Percentiles rank a stretch among this genome's conserved stretches.
Conservation (phyloP, 1,139 yeast species). For the Protomyces gravidus region DNA sequence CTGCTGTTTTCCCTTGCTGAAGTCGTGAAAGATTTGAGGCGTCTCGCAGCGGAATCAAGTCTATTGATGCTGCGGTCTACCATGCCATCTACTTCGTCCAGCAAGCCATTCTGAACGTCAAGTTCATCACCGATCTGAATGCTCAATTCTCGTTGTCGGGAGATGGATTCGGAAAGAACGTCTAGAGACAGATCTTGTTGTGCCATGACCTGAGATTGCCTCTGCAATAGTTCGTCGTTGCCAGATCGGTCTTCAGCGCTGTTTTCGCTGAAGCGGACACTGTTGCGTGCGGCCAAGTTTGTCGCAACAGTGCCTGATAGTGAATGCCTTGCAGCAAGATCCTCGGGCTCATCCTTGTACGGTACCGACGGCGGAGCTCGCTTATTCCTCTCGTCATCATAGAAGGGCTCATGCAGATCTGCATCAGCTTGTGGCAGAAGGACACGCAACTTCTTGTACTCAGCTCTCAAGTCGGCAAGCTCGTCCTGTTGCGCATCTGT, state of each 20-base stretch:
- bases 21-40: constrained; percentile 54
- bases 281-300: constrained; percentile 38
- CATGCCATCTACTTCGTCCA: constrained; percentile 66
- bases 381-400: neutral
- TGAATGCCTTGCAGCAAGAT: constrained; percentile 4
- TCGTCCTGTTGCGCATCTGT: constrained; percentile 12
- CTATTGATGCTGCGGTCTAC: constrained; percentile 55
- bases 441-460: neutral
- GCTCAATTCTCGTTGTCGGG: constrained; percentile 64
- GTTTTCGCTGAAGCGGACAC: constrained; percentile 55
- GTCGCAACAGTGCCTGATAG: neutral
- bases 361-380: neutral
- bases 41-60: constrained; percentile 52
- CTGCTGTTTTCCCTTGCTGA: constrained; percentile 54
- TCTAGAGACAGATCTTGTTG: constrained; percentile 64
- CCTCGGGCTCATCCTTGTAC: too few species aligned
- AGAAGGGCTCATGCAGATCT: neutral
- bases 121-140: constrained; percentile 61
- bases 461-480: neutral
- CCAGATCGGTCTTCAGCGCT: constrained; percentile 38
- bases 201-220: constrained; percentile 57
- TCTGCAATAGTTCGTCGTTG: constrained; percentile 49
- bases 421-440: neutral
- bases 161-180: constrained; percentile 55
- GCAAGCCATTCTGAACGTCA: constrained; percentile 60